phyloP scores from a whole-genome alignment of 331 rosid species.

The Malus hybrid region DNA sequence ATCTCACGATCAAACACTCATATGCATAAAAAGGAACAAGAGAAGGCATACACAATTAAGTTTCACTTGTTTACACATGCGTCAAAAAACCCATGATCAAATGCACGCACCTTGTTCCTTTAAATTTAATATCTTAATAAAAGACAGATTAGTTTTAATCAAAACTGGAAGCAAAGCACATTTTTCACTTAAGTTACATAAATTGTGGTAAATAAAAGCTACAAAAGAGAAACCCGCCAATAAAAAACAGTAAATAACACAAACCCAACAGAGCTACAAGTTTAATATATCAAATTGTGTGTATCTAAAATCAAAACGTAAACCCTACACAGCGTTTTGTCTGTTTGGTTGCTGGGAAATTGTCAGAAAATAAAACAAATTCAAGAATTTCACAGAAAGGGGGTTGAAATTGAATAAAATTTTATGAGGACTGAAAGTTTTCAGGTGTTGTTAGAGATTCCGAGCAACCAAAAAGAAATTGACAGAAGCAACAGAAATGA shows the following conservation, averaged over 20 bases:
- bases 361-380: not conserved
- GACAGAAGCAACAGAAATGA: not conserved
- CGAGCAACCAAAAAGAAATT: slow-evolving; percentile 8
- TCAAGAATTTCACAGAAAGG: not conserved
- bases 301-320: not conserved
- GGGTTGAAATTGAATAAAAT: slow-evolving; percentile 1
- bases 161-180: not conserved
- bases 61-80: not conserved
- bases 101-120: no score
- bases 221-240: not conserved
- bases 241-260: not conserved
- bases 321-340: not conserved
- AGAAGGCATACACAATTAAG: not conserved
- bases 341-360: not conserved
- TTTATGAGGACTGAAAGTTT: not conserved
- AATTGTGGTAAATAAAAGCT: not conserved
- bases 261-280: not conserved
- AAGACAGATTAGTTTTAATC: not conserved
- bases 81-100: not conserved
- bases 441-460: not conserved
- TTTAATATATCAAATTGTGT: not conserved
- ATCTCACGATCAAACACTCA: not conserved
- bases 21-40: not conserved
- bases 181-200: not conserved
- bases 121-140: no score